These are phyloP conservation scores for Pseudocercospora pini-densiflorae DNA, from an alignment of 2,329 filamentous ascomycete genomes.

Conservation along the genomic window DNA sequence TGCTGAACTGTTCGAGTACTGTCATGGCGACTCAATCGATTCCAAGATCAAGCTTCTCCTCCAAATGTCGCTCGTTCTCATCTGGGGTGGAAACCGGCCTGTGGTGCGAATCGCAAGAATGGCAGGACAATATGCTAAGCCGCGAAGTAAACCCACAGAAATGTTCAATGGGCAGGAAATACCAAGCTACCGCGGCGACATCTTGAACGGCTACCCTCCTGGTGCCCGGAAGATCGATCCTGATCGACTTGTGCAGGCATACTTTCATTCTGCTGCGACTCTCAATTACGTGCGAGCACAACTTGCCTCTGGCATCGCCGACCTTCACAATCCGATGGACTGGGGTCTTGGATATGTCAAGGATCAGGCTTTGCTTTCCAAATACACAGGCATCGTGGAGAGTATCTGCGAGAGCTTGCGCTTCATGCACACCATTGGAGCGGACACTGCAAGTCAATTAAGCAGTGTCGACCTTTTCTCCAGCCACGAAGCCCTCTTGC, in stretches of 20 bases:
- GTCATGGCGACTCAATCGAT: conserved; percentile 84
- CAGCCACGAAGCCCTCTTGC: conserved; percentile 88
- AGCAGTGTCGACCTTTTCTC: conserved; percentile 95
- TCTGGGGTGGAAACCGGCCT: conserved; percentile 81
- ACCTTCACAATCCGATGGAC: conserved; percentile 90
- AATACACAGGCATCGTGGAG: conserved; percentile 82
- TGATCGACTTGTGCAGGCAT: conserved; percentile 81
- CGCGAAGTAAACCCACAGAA: conserved; percentile 86
- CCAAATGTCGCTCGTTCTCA: conserved; percentile 95
- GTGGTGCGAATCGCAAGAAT: conserved; percentile 95
- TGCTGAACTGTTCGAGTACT: conserved; percentile 97
- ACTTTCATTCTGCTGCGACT: conserved; percentile 94
- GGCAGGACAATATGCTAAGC: conserved; percentile 95
- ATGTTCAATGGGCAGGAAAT: conserved; percentile 78
- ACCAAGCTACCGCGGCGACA: conserved; percentile 91
- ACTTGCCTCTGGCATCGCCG: conserved; percentile 84
- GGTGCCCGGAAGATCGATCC: conserved; percentile 83
- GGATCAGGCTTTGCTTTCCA: conserved; percentile 79
- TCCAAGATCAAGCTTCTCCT: conserved; percentile 95
- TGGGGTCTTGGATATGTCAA: conserved; percentile 93
- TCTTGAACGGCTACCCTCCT: conserved; percentile 83
- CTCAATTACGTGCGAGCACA: conserved; percentile 90
- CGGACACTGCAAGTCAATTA: conserved; percentile 80
- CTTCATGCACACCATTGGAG: conserved; percentile 93
- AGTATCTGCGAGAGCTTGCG: conserved; percentile 82